A percentile compares a stretch with the other conserved stretches of the same genome.
Evolutionary conservation across 192 early-diverging fungal species (phyloP).

Genomic region (Thamnidium elegans): DNA sequence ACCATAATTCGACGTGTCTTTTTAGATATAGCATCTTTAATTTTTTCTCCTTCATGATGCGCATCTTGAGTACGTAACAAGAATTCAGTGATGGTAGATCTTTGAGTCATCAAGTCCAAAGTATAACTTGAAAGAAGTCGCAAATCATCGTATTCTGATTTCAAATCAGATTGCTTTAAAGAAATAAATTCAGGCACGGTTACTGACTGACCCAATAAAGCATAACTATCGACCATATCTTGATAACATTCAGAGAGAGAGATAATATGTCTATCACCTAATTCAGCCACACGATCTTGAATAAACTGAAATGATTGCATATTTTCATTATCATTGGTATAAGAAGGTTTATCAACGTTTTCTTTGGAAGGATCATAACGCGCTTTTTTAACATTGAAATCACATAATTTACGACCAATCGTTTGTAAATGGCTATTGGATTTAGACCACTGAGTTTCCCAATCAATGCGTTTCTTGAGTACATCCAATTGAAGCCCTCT

Average conservation of each 20-base stretch:
- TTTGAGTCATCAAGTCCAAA: constrained; percentile 26
- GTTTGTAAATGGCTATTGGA: constrained; percentile 29
- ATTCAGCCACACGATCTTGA: constrained; percentile 24
- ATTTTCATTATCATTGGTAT: constrained; percentile 24
- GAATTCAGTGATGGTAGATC: constrained; percentile 31
- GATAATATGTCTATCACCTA: constrained; percentile 26
- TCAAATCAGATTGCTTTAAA: constrained; percentile 21
- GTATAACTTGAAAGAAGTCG: constrained; percentile 20
- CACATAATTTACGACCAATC: constrained; percentile 32
- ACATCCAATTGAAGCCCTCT: constrained; percentile 21
- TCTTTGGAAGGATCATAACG: constrained; percentile 21
- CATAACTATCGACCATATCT: constrained; percentile 24
- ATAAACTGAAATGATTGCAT: constrained; percentile 20
- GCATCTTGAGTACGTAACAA: constrained; percentile 26
- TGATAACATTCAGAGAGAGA: constrained; percentile 17
- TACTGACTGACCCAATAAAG: constrained; percentile 2
- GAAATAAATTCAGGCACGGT: constrained; percentile 17
- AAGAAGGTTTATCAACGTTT: constrained; percentile 22
- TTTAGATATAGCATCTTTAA: constrained; percentile 25
- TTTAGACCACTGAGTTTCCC: constrained; percentile 27
- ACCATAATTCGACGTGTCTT: constrained; percentile 25
- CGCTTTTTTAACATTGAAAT: constrained; percentile 36
- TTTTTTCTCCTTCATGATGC: constrained; percentile 31
- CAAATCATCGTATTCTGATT: constrained; percentile 12
- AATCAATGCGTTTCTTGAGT: constrained; percentile 21